A percentile compares a stretch with the other conserved stretches of the same genome.
These are phyloP conservation scores for Crithidia brevicula DNA, from an alignment of 208 protist genomes.

Conservation along the genomic window DNA sequence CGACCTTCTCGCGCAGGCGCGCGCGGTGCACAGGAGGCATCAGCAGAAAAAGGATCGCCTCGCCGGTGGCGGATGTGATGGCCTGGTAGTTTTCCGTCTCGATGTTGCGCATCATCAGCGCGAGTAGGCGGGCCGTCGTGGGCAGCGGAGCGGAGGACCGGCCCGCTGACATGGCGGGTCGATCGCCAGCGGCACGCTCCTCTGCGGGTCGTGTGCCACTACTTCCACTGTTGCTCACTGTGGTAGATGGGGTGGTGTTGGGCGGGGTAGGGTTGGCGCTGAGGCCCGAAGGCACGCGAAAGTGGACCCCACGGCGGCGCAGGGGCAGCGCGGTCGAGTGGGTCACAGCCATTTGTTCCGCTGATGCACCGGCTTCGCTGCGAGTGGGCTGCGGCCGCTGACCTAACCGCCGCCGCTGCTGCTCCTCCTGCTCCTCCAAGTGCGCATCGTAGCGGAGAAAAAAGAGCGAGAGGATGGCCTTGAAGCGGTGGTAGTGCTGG, in stretches of 20 bases:
- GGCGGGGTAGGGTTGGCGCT: neutral
- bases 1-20: conserved; percentile 13
- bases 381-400: neutral
- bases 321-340: neutral
- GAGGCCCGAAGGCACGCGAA: conserved; percentile 10
- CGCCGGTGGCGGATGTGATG: conserved; percentile 8
- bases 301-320: conserved; percentile 4
- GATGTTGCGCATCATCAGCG: conserved; percentile 20
- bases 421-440: conserved; percentile 29
- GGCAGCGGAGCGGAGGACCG: neutral
- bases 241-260: neutral
- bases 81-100: conserved; percentile 15
- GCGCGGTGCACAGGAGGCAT: conserved; percentile 16
- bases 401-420: conserved; percentile 16
- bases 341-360: no score
- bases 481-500: conserved; percentile 65
- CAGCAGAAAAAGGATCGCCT: conserved; percentile 18
- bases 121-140: conserved; percentile 19
- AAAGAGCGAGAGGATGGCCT: conserved; percentile 49
- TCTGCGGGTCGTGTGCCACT: neutral
- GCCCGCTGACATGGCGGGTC: neutral
- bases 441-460: conserved; percentile 35
- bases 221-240: neutral
- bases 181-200: neutral
- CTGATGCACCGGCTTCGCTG: neutral